These are phyloP conservation scores for Teratosphaeria zuluensis DNA, from an alignment of 2,329 filamentous ascomycete genomes.

Conservation along the genomic window DNA sequence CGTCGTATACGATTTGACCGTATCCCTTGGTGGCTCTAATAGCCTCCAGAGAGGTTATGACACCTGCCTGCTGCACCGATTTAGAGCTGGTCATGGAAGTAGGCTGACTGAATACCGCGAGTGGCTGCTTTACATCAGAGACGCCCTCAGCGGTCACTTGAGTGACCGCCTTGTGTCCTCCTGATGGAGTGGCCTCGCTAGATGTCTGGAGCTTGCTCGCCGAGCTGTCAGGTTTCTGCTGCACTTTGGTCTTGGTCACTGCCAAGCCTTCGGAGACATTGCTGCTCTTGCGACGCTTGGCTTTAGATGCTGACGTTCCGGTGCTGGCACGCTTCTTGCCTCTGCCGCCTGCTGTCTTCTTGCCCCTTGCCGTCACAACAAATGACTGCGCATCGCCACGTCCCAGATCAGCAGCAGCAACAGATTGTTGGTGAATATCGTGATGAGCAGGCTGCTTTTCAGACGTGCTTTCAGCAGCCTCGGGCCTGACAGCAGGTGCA, in stretches of 20 bases:
- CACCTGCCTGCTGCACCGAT: not conserved
- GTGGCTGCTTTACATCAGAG: not conserved
- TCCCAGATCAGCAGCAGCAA: not conserved
- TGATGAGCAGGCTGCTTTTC: not conserved
- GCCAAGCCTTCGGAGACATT: constrained; percentile 4
- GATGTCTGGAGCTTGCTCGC: not conserved
- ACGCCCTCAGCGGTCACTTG: not conserved
- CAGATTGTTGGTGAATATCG: constrained; percentile 1
- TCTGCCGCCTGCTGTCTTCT: constrained; percentile 3
- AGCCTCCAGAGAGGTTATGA: constrained; percentile 2
- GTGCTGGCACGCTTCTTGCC: constrained; percentile 5
- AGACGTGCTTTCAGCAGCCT: not conserved
- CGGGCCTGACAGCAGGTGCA: not conserved
- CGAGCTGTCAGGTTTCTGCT: not conserved
- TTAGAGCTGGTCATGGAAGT: constrained; percentile 3
- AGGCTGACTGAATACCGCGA: not conserved
- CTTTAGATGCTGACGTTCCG: not conserved
- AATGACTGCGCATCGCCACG: not conserved
- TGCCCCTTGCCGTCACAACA: not conserved
- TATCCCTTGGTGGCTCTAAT: not conserved
- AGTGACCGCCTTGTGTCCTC: not conserved
- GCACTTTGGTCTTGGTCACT: constrained; percentile 1
- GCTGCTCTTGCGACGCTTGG: constrained; percentile 7
- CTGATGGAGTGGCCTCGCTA: not conserved
- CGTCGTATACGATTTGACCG: not conserved